Evolutionary conservation across 2,329 filamentous ascomycete genomes (phyloP).

Genomic region (Furcasterigmium furcatum): DNA sequence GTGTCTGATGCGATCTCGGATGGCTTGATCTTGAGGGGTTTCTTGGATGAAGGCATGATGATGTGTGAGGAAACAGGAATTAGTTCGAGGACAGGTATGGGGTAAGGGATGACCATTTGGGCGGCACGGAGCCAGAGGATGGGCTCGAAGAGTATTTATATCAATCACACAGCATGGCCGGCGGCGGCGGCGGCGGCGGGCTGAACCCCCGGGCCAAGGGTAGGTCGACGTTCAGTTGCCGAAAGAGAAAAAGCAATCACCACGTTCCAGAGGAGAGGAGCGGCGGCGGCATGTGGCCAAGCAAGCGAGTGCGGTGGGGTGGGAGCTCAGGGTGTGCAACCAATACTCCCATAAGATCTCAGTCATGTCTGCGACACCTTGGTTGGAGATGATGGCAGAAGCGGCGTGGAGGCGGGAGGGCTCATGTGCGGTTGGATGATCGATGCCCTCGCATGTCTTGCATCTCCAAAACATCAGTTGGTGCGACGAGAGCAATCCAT

Average conservation of each 20-base stretch:
- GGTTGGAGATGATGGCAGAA: slow-evolving; percentile 9
- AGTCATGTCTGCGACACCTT: slow-evolving; percentile 15
- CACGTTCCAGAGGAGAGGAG: slow-evolving; percentile 2
- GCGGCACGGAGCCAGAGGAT: too few relatives aligned
- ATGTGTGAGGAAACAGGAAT: background rate
- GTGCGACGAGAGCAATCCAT: slow-evolving; percentile 12
- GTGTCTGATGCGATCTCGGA: slow-evolving; percentile 71
- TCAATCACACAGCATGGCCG: background rate
- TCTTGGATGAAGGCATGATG: slow-evolving; percentile 14
- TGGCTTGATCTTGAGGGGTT: slow-evolving; percentile 55
- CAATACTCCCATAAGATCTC: slow-evolving; percentile 16
- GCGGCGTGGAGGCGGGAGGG: slow-evolving; percentile 6
- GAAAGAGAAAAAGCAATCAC: slow-evolving; percentile 9
- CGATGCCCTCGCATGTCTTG: slow-evolving; percentile 11
- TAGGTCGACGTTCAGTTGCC: background rate
- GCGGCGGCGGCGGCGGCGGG: background rate
- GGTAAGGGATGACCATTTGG: too few relatives aligned
- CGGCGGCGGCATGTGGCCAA: slow-evolving; percentile 2
- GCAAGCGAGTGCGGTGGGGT: slow-evolving; percentile 14
- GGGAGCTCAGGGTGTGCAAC: slow-evolving; percentile 12
- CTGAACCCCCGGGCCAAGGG: background rate
- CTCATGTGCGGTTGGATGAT: slow-evolving; percentile 4
- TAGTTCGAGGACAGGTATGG: slow-evolving; percentile 1
- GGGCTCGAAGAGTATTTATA: background rate
- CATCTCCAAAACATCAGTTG: slow-evolving; percentile 7